A percentile compares a stretch with the other conserved stretches of the same genome.
These are phyloP conservation scores for Colletotrichum echinochloae DNA, from an alignment of 2,329 filamentous ascomycete species.

Conservation along the genomic window DNA sequence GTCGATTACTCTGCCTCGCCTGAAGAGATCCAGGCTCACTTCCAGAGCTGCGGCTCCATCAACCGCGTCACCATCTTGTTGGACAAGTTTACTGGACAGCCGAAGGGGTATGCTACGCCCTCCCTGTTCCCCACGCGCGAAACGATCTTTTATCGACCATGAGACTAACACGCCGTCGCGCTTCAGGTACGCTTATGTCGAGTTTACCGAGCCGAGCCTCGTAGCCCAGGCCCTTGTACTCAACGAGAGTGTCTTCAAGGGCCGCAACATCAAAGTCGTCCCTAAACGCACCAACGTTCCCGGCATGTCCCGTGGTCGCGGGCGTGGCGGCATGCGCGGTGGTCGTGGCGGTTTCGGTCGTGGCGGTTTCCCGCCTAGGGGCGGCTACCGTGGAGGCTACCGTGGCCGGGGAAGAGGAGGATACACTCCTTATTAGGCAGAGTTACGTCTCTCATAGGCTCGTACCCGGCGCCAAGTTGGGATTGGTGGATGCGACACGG, in stretches of 20 bases:
- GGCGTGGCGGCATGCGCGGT: conserved; percentile 66
- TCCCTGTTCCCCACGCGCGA: not conserved
- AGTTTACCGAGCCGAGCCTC: conserved; percentile 93
- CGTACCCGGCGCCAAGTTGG: not conserved
- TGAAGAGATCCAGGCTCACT: conserved; percentile 98
- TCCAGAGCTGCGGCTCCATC: conserved; percentile 96
- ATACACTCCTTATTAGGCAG: conserved; percentile 72
- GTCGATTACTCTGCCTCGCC: conserved; percentile 98
- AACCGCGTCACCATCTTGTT: conserved; percentile 97
- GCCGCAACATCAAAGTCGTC: conserved; percentile 91
- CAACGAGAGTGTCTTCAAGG: conserved; percentile 96
- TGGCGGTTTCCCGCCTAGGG: conserved; percentile 65
- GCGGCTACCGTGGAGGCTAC: conserved; percentile 76
- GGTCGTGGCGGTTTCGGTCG: conserved; percentile 64
- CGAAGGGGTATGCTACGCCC: conserved; percentile 86
- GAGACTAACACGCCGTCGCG: not conserved
- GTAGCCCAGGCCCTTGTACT: conserved; percentile 94
- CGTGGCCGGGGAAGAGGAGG: conserved; percentile 74
- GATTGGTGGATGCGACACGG: conserved; percentile 6
- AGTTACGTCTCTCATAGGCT: conserved; percentile 5
- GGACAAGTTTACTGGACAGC: conserved; percentile 98
- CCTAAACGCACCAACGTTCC: conserved; percentile 98
- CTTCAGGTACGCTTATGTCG: conserved; percentile 94
- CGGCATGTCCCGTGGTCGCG: conserved; percentile 87
- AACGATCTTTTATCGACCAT: no score